Evolutionary conservation across 495 filamentous ascomycete species (phyloP).

Genomic region (Penicillium malachiteum): DNA sequence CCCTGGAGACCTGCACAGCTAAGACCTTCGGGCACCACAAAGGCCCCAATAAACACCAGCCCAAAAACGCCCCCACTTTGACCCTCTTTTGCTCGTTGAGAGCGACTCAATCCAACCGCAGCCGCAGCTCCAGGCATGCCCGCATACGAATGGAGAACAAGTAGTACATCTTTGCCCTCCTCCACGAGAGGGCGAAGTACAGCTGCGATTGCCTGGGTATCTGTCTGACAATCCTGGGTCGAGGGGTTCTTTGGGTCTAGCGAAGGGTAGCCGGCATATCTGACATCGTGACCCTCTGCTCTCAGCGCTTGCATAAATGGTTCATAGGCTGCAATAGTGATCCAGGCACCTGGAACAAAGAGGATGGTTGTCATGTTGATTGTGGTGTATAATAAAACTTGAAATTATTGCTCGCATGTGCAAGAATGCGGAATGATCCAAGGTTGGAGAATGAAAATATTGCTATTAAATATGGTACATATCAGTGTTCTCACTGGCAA

Average conservation of each 20-base stretch:
- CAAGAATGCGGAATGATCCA: too few relatives aligned
- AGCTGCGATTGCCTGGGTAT: slow-evolving; percentile 16
- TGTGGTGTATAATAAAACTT: not conserved
- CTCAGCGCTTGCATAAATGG: slow-evolving; percentile 21
- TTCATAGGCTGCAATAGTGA: slow-evolving; percentile 19
- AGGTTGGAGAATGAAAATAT: too few relatives aligned
- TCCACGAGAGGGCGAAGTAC: slow-evolving; percentile 19
- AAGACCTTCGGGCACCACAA: slow-evolving; percentile 26
- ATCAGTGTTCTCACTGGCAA: too few relatives aligned
- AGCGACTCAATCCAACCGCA: slow-evolving; percentile 16
- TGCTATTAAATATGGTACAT: too few relatives aligned
- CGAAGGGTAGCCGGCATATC: slow-evolving; percentile 22
- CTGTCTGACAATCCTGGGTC: slow-evolving; percentile 15
- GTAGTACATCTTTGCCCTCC: slow-evolving; percentile 26
- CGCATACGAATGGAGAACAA: slow-evolving; percentile 35
- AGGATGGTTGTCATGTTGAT: slow-evolving; percentile 23
- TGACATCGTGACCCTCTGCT: slow-evolving; percentile 17
- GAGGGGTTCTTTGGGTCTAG: slow-evolving; percentile 19
- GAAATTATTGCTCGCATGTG: too few relatives aligned
- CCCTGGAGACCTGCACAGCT: slow-evolving; percentile 28
- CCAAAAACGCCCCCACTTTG: slow-evolving; percentile 28
- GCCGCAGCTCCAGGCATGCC: slow-evolving; percentile 31
- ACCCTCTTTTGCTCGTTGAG: slow-evolving; percentile 16
- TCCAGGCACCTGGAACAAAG: slow-evolving; percentile 32
- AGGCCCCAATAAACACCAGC: slow-evolving; percentile 29